Evolutionary conservation across 441 rosid genomes (phyloP).

Genomic region (Brassica hybrid): DNA sequence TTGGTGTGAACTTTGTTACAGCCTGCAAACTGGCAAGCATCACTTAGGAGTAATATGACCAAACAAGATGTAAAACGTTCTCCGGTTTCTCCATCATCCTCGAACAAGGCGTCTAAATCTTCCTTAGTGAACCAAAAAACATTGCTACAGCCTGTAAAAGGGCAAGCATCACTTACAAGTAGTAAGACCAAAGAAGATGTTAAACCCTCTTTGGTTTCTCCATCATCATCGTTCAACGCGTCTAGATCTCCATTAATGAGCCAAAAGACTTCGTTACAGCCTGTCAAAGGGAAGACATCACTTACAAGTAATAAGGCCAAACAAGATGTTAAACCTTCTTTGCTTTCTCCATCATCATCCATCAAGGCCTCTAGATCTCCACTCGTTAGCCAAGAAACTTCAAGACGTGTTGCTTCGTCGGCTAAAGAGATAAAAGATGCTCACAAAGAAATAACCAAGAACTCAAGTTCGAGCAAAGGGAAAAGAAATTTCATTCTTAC

Average conservation of each 20-base stretch:
- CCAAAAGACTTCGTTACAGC: slow-evolving; percentile 37
- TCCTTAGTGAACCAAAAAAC: slow-evolving; percentile 21
- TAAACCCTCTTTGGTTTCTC: slow-evolving; percentile 29
- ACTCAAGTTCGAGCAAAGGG: slow-evolving; percentile 39
- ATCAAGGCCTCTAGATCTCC: slow-evolving; percentile 25
- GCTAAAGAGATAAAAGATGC: slow-evolving; percentile 16
- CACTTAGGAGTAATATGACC: slow-evolving; percentile 31
- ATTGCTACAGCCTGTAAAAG: slow-evolving; percentile 42
- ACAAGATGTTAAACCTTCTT: slow-evolving; percentile 36
- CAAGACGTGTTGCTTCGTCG: slow-evolving; percentile 28
- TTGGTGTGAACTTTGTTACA: slow-evolving; percentile 36
- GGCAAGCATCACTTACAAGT: slow-evolving; percentile 32
- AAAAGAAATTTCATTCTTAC: slow-evolving; percentile 54
- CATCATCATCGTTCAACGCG: slow-evolving; percentile 31
- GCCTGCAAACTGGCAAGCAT: slow-evolving; percentile 40
- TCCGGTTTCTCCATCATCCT: slow-evolving; percentile 32
- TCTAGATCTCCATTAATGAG: slow-evolving; percentile 22
- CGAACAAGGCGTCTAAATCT: slow-evolving; percentile 24
- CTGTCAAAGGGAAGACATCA: slow-evolving; percentile 38
- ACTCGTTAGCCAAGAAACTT: slow-evolving; percentile 12
- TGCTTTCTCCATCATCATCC: slow-evolving; percentile 32
- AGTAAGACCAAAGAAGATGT: slow-evolving; percentile 37
- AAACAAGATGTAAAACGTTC: slow-evolving; percentile 41
- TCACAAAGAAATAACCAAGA: slow-evolving; percentile 40
- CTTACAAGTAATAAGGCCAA: slow-evolving; percentile 32